phyloP scores from a whole-genome alignment of 371 early-diverging fungal species.

The Mortierella sp. region DNA sequence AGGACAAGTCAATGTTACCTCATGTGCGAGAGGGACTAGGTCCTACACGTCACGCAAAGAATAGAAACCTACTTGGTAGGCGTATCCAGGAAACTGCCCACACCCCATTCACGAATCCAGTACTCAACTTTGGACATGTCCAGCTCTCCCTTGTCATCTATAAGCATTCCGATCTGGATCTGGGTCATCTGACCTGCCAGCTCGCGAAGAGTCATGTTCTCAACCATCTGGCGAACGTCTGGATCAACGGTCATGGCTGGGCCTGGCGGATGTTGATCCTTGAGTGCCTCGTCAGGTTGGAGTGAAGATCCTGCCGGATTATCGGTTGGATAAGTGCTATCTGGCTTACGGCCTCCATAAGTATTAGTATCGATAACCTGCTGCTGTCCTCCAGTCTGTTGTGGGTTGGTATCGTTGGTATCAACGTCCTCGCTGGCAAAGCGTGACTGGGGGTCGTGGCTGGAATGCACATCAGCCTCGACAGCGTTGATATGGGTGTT shows the following conservation, averaged over 20 bases:
- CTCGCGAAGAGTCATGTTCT: conserved; percentile 64
- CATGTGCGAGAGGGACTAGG: no score
- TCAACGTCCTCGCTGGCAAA: background rate
- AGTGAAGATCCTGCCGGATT: background rate
- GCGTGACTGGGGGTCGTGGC: background rate
- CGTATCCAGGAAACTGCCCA: conserved; percentile 52
- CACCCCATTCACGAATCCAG: conserved; percentile 56
- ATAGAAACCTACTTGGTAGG: conserved; percentile 40
- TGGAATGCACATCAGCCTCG: background rate
- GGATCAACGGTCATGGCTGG: conserved; percentile 12
- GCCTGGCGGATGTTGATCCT: background rate
- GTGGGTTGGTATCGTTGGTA: conserved; percentile 24
- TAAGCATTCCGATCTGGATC: conserved; percentile 59
- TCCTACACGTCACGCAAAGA: background rate
- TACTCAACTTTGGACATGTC: conserved; percentile 53
- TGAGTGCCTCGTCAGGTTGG: background rate
- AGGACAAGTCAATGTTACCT: no score
- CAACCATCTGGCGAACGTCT: conserved; percentile 49
- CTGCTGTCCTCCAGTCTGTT: conserved; percentile 6
- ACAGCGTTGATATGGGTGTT: background rate
- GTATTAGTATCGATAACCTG: conserved; percentile 31
- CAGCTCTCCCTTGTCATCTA: conserved; percentile 45
- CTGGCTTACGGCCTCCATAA: conserved; percentile 14
- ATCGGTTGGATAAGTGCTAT: conserved; percentile 8
- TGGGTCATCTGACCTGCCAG: conserved; percentile 80